phyloP scores from a whole-genome alignment of 1,139 yeast species.

The Suhomyces atakaporum region DNA sequence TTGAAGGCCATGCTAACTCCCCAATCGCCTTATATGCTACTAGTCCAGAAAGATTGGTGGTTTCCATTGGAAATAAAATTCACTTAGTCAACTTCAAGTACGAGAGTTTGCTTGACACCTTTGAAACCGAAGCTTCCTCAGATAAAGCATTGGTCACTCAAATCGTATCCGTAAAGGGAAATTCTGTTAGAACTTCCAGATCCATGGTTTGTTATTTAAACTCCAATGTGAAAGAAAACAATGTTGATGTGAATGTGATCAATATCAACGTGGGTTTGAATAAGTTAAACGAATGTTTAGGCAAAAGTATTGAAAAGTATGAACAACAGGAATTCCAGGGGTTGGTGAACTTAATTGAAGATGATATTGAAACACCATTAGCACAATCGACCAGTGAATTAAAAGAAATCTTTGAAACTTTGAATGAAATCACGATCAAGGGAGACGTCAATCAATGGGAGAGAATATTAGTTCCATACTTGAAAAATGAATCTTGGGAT shows the following conservation, averaged over 20 bases:
- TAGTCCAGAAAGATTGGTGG: constrained; percentile 47
- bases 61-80: constrained; percentile 41
- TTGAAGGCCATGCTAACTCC: constrained; percentile 15
- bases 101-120: constrained; percentile 44
- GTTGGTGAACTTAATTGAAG: constrained; percentile 19
- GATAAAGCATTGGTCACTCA: constrained; percentile 34
- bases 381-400: constrained; percentile 23
- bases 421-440: constrained; percentile 21
- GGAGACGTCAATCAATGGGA: constrained; percentile 33
- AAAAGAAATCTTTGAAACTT: constrained; percentile 24
- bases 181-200: constrained; percentile 38
- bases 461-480: constrained; percentile 33
- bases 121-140: constrained; percentile 19
- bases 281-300: constrained; percentile 69
- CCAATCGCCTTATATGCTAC: constrained; percentile 34
- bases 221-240: constrained; percentile 45
- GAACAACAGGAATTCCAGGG: constrained; percentile 16
- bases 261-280: constrained; percentile 71
- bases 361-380: constrained; percentile 25
- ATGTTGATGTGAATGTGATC: constrained; percentile 44
- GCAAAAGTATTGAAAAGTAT: constrained; percentile 51
- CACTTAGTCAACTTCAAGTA: constrained; percentile 47
- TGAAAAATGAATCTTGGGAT: constrained; percentile 33
- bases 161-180: constrained; percentile 46
- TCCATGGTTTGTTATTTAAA: constrained; percentile 48